Evolutionary conservation across 1,139 yeast genomes (phyloP).

Genomic region (Blastobotrys persicus): DNA sequence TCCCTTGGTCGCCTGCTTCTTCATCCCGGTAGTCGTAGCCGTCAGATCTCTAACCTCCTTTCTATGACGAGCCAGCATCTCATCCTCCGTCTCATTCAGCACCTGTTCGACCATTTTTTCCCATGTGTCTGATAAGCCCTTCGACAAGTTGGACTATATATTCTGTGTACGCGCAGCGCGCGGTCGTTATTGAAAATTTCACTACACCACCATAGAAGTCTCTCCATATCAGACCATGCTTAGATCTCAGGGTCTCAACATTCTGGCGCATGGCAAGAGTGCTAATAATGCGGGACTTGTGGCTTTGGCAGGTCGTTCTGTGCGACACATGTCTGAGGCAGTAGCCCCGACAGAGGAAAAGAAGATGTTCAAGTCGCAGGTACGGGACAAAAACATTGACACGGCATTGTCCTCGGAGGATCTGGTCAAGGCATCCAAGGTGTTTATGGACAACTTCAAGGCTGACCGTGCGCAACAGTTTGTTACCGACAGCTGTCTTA

Average conservation of each 20-base stretch:
- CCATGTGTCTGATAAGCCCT: no score
- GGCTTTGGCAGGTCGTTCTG: background rate
- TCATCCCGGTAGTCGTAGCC: conserved; percentile 67
- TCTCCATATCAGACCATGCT: background rate
- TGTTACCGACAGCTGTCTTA: background rate
- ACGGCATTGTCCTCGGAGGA: conserved; percentile 7
- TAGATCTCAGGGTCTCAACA: conserved; percentile 2
- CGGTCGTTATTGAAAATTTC: background rate
- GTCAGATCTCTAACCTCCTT: conserved; percentile 66
- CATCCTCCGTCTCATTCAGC: conserved; percentile 46
- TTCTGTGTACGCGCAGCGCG: conserved; percentile 1
- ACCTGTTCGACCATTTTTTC: conserved; percentile 5
- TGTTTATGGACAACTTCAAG: conserved; percentile 11
- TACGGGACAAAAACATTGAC: conserved; percentile 1
- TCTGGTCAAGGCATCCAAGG: conserved; percentile 9
- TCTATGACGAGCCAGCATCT: conserved; percentile 59
- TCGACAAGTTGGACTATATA: no score
- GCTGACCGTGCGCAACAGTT: conserved; percentile 8
- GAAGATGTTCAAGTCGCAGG: background rate
- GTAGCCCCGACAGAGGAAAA: background rate
- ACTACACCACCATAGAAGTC: background rate
- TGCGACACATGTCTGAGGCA: background rate
- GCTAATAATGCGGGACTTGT: background rate
- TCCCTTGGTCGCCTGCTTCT: conserved; percentile 80
- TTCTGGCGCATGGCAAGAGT: background rate